phyloP scores from a whole-genome alignment of 345 rosid genomes.

The Psidium friedrichsthalianum region DNA sequence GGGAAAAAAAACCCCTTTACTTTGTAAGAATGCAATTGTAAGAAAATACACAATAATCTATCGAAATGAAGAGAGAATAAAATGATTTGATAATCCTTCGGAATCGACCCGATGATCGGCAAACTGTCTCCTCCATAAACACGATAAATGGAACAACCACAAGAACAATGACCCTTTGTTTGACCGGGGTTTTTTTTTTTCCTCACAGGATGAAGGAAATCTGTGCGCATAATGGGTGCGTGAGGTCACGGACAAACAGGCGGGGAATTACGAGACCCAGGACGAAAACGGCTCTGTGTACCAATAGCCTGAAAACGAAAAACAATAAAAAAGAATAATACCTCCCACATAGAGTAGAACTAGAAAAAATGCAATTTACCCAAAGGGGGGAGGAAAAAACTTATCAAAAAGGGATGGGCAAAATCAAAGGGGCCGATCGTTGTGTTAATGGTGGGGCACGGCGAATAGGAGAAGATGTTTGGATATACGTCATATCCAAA shows the following conservation, averaged over 20 bases:
- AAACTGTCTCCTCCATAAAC: neutral
- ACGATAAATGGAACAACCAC: neutral
- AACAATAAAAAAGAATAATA: too few species aligned
- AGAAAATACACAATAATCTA: neutral
- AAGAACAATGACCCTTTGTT: neutral
- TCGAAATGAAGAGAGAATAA: neutral
- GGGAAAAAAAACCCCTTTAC: too few species aligned
- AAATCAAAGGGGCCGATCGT: neutral
- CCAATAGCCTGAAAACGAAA: too few species aligned
- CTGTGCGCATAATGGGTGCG: neutral
- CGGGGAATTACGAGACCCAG: too few species aligned
- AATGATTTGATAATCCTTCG: fast-evolving
- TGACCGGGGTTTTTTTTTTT: neutral
- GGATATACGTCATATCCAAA: neutral
- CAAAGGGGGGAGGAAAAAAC: too few species aligned
- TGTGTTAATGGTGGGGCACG: neutral
- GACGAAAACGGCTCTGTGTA: too few species aligned
- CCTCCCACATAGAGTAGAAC: too few species aligned
- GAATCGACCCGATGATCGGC: neutral
- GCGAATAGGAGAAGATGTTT: neutral
- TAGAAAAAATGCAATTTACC: too few species aligned
- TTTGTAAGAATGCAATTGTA: neutral
- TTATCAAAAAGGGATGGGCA: too few species aligned
- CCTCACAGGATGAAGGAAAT: too few species aligned
- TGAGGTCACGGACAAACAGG: neutral